phyloP scores from a whole-genome alignment of 148 eudicot species.

The Arctostaphylos glauca region DNA sequence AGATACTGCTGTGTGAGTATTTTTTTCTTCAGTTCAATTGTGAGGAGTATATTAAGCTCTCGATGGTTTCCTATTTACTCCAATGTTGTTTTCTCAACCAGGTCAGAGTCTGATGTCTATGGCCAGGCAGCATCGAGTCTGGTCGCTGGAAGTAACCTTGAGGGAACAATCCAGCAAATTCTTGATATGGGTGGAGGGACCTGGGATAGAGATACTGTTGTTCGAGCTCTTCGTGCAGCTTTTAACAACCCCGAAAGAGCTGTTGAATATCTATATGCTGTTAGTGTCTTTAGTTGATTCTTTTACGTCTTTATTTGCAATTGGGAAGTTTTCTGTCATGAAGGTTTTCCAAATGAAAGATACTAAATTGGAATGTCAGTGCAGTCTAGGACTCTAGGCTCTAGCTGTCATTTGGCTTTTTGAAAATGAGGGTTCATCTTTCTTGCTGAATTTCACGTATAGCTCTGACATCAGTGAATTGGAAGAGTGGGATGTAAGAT shows the following conservation, averaged over 20 bases:
- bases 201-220: conserved; percentile 89
- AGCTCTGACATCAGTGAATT: neutral
- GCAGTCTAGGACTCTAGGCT: neutral
- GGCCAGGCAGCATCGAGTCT: conserved; percentile 66
- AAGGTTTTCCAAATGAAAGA: neutral
- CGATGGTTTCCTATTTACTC: neutral
- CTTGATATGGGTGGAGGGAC: conserved; percentile 97
- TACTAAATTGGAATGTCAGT: neutral
- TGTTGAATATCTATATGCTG: conserved; percentile 83
- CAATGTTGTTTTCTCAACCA: conserved; percentile 18
- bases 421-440: neutral
- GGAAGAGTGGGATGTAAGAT: neutral
- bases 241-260: conserved; percentile 91
- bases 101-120: conserved; percentile 51
- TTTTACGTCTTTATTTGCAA: neutral
- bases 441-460: neutral
- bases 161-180: conserved; percentile 64
- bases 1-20: conserved; percentile 38
- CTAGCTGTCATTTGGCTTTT: neutral
- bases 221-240: conserved; percentile 87
- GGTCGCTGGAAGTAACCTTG: conserved; percentile 65
- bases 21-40: neutral
- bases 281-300: conserved; percentile 26
- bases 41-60: neutral
- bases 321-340: neutral